These are phyloP conservation scores for Pilasporangium apinafurcum DNA, from an alignment of 352 stramenopile species.

Conservation along the genomic window DNA sequence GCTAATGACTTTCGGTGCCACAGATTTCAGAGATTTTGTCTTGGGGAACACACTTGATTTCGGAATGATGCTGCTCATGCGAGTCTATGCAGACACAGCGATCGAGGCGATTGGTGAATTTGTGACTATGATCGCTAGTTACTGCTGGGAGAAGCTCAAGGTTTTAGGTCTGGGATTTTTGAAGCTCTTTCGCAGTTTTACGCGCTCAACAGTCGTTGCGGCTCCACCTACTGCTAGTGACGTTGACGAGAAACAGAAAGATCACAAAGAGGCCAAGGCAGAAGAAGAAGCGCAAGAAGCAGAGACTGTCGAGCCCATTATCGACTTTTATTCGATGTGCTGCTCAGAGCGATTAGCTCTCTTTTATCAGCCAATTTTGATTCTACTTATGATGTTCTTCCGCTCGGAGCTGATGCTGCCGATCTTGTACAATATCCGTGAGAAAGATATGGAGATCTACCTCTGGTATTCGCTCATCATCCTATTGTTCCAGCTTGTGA, in stretches of 20 bases:
- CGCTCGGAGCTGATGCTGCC: conserved; percentile 91
- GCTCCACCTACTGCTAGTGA: not conserved
- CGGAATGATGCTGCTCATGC: conserved; percentile 91
- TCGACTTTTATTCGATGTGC: conserved; percentile 90
- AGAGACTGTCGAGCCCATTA: conserved; percentile 96
- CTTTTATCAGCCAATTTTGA: conserved; percentile 93
- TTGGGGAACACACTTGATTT: conserved; percentile 94
- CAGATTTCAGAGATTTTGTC: conserved; percentile 96
- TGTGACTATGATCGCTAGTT: conserved; percentile 27
- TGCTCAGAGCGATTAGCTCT: conserved; percentile 89
- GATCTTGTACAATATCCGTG: conserved; percentile 94
- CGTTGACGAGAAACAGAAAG: conserved; percentile 26
- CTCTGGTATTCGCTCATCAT: conserved; percentile 94
- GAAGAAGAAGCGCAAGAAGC: conserved; percentile 45
- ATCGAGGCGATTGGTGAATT: conserved; percentile 78
- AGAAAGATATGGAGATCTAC: conserved; percentile 98
- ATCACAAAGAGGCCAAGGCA: conserved; percentile 22
- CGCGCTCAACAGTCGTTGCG: conserved; percentile 28
- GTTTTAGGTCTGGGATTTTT: conserved; percentile 16
- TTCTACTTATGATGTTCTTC: conserved; percentile 95
- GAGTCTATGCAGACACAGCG: conserved; percentile 87
- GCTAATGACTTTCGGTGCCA: conserved; percentile 93
- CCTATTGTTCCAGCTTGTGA: conserved; percentile 92
- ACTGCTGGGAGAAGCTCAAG: conserved; percentile 32
- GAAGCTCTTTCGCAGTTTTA: conserved; percentile 46